phyloP scores from a whole-genome alignment of 73 alveolate genomes.

The Diophrys appendiculata region DNA sequence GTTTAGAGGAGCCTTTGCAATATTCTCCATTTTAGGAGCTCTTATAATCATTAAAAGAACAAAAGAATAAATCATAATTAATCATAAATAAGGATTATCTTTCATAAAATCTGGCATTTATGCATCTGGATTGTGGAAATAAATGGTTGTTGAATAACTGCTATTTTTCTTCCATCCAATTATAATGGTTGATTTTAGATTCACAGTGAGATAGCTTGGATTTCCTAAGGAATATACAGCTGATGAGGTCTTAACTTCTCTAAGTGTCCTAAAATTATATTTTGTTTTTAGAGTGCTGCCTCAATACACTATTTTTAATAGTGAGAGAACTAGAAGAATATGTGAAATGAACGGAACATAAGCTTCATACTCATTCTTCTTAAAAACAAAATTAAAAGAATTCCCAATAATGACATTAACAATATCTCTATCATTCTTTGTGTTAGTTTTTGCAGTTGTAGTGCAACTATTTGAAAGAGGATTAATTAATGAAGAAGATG shows the following conservation, averaged over 20 bases:
- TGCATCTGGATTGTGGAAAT: conserved; percentile 1
- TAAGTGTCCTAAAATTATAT: not conserved
- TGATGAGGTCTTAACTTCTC: not conserved
- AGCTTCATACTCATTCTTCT: conserved; percentile 11
- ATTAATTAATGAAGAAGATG: conserved; percentile 8
- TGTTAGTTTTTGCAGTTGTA: conserved; percentile 8
- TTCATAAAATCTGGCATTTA: not conserved
- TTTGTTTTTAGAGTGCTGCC: not conserved
- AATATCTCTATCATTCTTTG: not conserved
- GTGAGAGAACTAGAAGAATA: conserved; percentile 21
- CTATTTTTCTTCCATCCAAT: not conserved
- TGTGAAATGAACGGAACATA: conserved; percentile 35
- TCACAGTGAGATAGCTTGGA: not conserved
- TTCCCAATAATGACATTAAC: conserved; percentile 3
- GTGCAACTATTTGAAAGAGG: conserved; percentile 19
- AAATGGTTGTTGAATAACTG: not conserved
- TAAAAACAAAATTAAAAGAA: conserved; percentile 8
- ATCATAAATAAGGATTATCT: not conserved
- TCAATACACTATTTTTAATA: not conserved
- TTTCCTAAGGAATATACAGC: not conserved
- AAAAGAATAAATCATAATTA: not conserved
- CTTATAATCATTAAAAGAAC: not conserved
- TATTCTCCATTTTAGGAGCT: not conserved
- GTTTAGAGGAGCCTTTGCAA: not conserved
- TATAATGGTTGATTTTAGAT: not conserved